phyloP scores from a whole-genome alignment of 257 asterid species.

The Eustoma russellianum region DNA sequence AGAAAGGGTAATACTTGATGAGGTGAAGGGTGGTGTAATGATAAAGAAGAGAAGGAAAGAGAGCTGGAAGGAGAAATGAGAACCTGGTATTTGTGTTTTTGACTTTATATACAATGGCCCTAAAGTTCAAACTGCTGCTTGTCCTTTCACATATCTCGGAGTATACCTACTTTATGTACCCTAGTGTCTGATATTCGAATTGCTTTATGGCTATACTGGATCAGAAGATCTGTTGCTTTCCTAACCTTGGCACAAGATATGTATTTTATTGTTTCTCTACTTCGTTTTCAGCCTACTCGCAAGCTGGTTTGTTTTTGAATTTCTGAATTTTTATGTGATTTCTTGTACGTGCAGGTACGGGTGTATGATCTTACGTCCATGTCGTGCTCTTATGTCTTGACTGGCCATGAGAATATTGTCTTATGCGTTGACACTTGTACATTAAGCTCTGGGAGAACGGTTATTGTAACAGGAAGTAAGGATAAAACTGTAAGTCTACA shows the following conservation, averaged over 20 bases:
- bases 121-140: too few species aligned
- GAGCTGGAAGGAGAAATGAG: too few species aligned
- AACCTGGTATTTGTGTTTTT: too few species aligned
- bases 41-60: too few species aligned
- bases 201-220: background rate
- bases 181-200: too few species aligned
- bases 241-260: background rate
- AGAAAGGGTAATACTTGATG: too few species aligned
- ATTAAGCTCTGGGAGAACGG: constrained; percentile 54
- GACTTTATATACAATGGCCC: too few species aligned
- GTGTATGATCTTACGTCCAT: constrained; percentile 89
- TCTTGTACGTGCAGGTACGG: constrained; percentile 49
- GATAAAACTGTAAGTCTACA: constrained; percentile 66
- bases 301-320: background rate
- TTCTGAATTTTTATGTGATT: background rate
- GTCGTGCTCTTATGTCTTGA: constrained; percentile 90
- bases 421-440: constrained; percentile 81
- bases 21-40: too few species aligned
- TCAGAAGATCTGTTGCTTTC: background rate
- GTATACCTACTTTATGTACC: too few species aligned
- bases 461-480: constrained; percentile 86
- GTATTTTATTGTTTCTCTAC: background rate
- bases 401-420: constrained; percentile 83
- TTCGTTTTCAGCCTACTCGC: background rate
- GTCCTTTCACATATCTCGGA: too few species aligned